These are phyloP conservation scores for Sporothrix globosa DNA, from an alignment of 2,329 filamentous ascomycete species.

Conservation along the genomic window DNA sequence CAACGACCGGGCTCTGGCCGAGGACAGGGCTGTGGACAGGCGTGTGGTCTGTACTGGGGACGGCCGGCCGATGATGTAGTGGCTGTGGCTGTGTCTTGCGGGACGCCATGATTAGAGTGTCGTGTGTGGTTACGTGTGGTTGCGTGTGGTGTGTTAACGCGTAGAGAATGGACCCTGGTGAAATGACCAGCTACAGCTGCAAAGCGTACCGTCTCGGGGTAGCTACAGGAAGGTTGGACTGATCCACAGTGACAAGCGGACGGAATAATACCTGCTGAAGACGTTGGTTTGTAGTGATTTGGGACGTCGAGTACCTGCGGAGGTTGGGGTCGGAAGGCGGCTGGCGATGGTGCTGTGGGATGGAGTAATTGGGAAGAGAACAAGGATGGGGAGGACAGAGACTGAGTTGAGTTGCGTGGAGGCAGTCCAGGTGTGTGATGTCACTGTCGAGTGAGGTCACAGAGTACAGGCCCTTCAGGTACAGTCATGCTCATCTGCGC, in stretches of 20 bases:
- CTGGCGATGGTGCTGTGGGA: background rate
- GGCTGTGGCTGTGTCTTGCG: background rate
- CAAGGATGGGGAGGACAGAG: background rate
- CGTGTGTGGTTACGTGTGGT: background rate
- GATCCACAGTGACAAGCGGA: background rate
- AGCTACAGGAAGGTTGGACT: background rate
- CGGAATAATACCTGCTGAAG: background rate
- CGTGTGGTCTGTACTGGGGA: background rate
- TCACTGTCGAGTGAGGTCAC: too few relatives aligned
- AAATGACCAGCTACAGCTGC: too few relatives aligned
- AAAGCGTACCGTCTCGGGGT: too few relatives aligned
- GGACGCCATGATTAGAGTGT: background rate
- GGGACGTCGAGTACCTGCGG: too few relatives aligned
- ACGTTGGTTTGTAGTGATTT: background rate
- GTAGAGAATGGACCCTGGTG: too few relatives aligned
- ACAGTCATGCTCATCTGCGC: background rate
- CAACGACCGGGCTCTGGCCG: background rate
- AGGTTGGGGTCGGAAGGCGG: background rate
- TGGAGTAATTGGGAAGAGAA: background rate
- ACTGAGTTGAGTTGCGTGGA: too few relatives aligned
- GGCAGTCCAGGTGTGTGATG: too few relatives aligned
- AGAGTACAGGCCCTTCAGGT: background rate
- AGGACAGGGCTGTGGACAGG: slow-evolving; percentile 1
- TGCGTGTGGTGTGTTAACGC: too few relatives aligned
- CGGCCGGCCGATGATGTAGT: background rate